Base-by-base conservation (phyloP, 116 monocot genomes). In the Papilionanthe hybrid region DNA sequence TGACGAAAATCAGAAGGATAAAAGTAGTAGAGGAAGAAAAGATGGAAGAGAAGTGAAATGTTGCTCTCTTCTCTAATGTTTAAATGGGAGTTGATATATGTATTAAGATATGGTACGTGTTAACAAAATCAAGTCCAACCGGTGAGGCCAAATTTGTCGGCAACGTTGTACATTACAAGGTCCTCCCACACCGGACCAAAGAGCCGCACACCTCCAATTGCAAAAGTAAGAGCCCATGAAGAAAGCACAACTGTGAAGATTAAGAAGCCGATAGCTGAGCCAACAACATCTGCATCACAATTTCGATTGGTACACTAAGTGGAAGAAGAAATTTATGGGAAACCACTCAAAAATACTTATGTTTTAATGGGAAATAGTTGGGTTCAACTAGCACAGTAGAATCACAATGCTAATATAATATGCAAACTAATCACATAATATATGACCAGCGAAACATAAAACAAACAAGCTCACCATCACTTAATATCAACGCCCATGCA, bases 91-190 rank as follows among this genome's bases (percentile, higher is more conserved):
- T 53, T 53, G 15, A 53, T 53, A 45, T 45, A 45, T 45, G 9
- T 22, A 12, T 22, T 23, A 60, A 60, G 60, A 60, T 60, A 60
- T 60, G n/a, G 58, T 15, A 57, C 5, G n/a, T n/a, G 20, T 58
- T 25, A 5, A 48, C 47, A 72, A 29, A 22, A 65, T 77, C 78
- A 89, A 50, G 75, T 77, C 84, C 81, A 92, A 4, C 89, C 91
- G 1, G 88, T 90, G 43, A 98, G 75, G 20, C 91, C 91, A 44
- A 86, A 82, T 78, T 89, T 91, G 76, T 94, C 90, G 13, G 93
- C 92, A 72, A 98, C 82, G 73, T 98, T 94, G 83, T 94, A 94
- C 91, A 93, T 88, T n/a, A 98, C 91, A 63, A 98, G 86, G 53
- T 91, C 81, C 1, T 86, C 83, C 98, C 98, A 98, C 0, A 13